Conservation (phyloP, 805 yeast genomes). For the Lachancea lanzarotensis region DNA sequence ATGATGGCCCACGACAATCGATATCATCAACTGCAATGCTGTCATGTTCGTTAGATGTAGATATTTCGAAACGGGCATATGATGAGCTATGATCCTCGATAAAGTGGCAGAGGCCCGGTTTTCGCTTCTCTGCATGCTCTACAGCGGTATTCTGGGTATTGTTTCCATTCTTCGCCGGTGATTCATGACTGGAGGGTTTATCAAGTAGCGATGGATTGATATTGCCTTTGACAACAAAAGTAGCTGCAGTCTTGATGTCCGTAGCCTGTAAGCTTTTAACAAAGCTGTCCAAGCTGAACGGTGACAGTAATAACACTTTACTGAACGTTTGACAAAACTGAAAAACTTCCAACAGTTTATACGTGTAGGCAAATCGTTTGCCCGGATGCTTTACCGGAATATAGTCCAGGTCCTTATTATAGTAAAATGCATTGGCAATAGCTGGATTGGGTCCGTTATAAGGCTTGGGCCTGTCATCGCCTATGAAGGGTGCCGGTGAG, state of each 20-base stretch:
- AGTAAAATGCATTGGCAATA: slow-evolving; percentile 16
- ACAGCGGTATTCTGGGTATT: too few relatives aligned
- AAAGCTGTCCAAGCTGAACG: slow-evolving; percentile 28
- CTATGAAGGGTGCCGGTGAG: slow-evolving; percentile 18
- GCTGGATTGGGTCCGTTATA: slow-evolving; percentile 19
- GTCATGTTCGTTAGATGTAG: not conserved
- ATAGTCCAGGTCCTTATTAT: slow-evolving; percentile 21
- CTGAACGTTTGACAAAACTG: slow-evolving; percentile 30
- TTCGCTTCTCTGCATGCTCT: not conserved
- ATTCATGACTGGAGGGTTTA: too few relatives aligned
- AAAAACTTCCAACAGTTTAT: slow-evolving; percentile 23
- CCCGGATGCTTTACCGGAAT: slow-evolving; percentile 9
- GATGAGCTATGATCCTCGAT: slow-evolving; percentile 12
- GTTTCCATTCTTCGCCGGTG: too few relatives aligned
- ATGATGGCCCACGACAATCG: slow-evolving; percentile 20
- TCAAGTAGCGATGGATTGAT: not conserved
- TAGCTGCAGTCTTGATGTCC: slow-evolving; percentile 15
- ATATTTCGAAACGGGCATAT: slow-evolving; percentile 14
- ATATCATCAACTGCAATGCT: slow-evolving; percentile 20
- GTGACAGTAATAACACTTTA: slow-evolving; percentile 19
- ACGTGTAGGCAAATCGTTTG: slow-evolving; percentile 14
- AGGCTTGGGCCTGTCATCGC: slow-evolving; percentile 25
- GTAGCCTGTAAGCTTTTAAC: slow-evolving; percentile 27
- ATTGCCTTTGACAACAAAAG: not conserved
- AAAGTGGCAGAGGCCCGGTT: slow-evolving; percentile 13